Conservation (phyloP, 768 basidiomycete genomes). For the Termitomyces sp. region DNA sequence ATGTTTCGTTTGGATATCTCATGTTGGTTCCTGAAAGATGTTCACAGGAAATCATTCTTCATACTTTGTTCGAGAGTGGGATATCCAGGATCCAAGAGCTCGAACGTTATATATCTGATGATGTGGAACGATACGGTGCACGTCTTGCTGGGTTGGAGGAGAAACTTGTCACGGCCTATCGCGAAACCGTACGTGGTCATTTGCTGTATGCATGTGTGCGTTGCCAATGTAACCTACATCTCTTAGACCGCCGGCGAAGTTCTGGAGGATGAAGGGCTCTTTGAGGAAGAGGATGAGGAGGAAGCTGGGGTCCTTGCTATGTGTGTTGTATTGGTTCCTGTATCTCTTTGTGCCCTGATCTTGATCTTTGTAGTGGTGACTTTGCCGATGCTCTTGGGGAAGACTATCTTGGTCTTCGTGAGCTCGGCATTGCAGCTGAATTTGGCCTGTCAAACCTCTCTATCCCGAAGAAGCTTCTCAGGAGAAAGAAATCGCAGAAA, state of each 20-base stretch:
- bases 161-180: slow-evolving; percentile 81
- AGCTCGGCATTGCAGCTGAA: slow-evolving; percentile 85
- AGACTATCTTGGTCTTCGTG: slow-evolving; percentile 88
- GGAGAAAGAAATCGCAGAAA: slow-evolving; percentile 50
- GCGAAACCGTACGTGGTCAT: slow-evolving; percentile 60
- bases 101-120: slow-evolving; percentile 86
- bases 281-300: slow-evolving; percentile 51
- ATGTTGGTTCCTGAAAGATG: slow-evolving; percentile 4
- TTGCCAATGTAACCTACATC: neutral
- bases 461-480: slow-evolving; percentile 76
- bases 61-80: slow-evolving; percentile 89
- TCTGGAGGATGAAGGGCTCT: slow-evolving; percentile 60
- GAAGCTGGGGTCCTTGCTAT: slow-evolving; percentile 65
- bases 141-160: slow-evolving; percentile 79
- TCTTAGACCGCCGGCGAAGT: slow-evolving; percentile 42
- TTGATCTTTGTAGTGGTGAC: slow-evolving; percentile 55
- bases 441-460: slow-evolving; percentile 73
- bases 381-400: slow-evolving; percentile 87
- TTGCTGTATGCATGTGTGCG: neutral
- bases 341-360: neutral
- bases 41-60: slow-evolving; percentile 86
- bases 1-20: neutral
- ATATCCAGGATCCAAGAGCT: slow-evolving; percentile 73
- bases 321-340: slow-evolving; percentile 22
- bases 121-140: slow-evolving; percentile 77